Conservation (phyloP, 225 moss, liverwort and hornwort species). For the Rhytidiadelphus loreus region DNA sequence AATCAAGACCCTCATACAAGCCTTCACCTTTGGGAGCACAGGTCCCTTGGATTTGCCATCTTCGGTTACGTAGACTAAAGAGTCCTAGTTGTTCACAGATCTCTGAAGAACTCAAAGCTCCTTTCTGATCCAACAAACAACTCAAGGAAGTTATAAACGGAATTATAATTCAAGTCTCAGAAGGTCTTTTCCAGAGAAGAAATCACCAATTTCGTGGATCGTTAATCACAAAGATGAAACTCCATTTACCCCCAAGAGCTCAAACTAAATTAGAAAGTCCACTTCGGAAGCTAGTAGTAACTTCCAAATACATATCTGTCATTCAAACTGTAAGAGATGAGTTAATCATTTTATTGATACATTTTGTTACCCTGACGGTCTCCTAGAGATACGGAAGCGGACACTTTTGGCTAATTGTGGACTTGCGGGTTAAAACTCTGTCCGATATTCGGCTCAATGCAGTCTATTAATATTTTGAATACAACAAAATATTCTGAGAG, state of each 20-base stretch:
- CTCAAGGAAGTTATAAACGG: neutral
- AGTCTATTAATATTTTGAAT: neutral
- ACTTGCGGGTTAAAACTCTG: neutral
- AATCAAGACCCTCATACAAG: constrained; percentile 81
- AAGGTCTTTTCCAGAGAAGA: neutral
- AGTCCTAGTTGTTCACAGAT: constrained; percentile 75
- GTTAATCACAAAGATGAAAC: neutral
- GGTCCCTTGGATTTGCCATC: constrained; percentile 92
- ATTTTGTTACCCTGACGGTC: neutral
- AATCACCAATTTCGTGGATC: neutral
- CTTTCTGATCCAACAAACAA: constrained; percentile 38
- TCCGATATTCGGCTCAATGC: neutral
- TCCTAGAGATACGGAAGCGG: neutral
- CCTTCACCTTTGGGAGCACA: constrained; percentile 93
- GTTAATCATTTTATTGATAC: neutral
- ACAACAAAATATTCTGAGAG: neutral
- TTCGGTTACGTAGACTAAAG: constrained; percentile 54
- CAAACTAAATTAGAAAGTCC: neutral
- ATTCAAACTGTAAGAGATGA: neutral
- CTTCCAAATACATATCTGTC: neutral
- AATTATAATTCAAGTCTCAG: neutral
- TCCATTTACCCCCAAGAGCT: no score
- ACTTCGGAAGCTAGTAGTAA: neutral
- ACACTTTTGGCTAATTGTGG: neutral
- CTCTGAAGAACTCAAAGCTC: constrained; percentile 68